Evolutionary conservation across 2,329 filamentous ascomycete species (phyloP), one percentile per base, ranked within the genome.

Genomic region (Eutypella sp.): DNA sequence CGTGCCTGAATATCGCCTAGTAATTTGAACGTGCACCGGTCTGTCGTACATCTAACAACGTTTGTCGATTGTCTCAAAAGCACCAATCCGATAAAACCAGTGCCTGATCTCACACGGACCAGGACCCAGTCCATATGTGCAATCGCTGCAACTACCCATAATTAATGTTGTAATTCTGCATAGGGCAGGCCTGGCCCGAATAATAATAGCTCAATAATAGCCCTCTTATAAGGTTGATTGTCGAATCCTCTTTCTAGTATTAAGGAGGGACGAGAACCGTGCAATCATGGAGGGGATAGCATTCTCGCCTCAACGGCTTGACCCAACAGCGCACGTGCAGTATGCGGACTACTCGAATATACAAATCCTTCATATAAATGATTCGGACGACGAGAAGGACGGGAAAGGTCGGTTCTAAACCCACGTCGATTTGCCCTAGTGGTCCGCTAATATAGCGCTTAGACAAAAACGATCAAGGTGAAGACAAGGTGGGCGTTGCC

Each of bases 281-380:
- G 47, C 42, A 47, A 57, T 31, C 20, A 61, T 61, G 59, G 45
- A 53, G 40, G 58, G 52, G 25, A 52, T 59, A 29, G 10, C 50
- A 39, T 56, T 46, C 49, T 59, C 51, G 44, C 47, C 56, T 47
- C 49, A 45, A 39, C 55, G 57, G 41, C 8, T 49, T 19, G 22
- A 61, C 43, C 53, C 53, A 44, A 24, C 27, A 11, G 51, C 47
- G 22, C 42, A 42, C 45, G 33, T 58, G 36, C 48, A 57, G 51
- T 27, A 53, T 42, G 50, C 55, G 46, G 43, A 59, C 45, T 60
- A 47, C 40, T 55, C 57, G 18, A 40, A 53, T 18, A 19, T 60
- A 42, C 49, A 53, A 45, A 57, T 48, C 49, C 22, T 44, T 29
- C 2, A 45, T 11, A 11, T 46, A 31, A 20, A 49, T 25, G 24